Percentiles rank a stretch among this genome's conserved stretches.
Conservation (phyloP, 306 rosid species). For the Fagus crenata region DNA sequence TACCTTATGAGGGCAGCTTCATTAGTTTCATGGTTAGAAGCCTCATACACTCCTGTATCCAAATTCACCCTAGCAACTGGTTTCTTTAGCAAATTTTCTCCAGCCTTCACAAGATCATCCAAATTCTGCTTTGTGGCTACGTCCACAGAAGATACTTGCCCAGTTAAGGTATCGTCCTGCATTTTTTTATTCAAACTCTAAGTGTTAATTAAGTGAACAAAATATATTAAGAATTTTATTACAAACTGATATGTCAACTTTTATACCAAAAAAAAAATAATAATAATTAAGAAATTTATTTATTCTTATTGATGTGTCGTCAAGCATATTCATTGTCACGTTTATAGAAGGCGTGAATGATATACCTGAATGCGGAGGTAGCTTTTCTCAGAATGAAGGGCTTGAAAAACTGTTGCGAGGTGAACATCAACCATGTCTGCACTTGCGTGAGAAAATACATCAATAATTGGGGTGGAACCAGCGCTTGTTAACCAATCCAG, state of each 20-base stretch:
- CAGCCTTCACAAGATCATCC: conserved; percentile 44
- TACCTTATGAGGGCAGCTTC: conserved; percentile 54
- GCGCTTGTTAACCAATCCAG: conserved; percentile 40
- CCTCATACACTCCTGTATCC: conserved; percentile 40
- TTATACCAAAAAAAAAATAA: no score
- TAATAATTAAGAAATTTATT: no score
- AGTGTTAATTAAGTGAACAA: not conserved
- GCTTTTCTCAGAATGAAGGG: conserved; percentile 30
- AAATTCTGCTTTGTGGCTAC: conserved; percentile 53
- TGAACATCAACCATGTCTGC: conserved; percentile 47
- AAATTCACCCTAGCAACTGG: conserved; percentile 56
- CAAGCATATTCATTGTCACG: not conserved
- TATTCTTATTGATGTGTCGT: no score
- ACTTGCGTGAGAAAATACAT: conserved; percentile 42
- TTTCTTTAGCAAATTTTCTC: conserved; percentile 50
- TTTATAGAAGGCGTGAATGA: not conserved
- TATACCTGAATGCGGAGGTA: conserved; percentile 46
- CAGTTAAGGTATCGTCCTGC: conserved; percentile 57
- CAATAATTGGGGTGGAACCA: conserved; percentile 37
- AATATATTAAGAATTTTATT: not conserved
- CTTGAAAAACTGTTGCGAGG: conserved; percentile 38
- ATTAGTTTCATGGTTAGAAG: conserved; percentile 36
- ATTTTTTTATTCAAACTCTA: not conserved
- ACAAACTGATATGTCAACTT: not conserved
- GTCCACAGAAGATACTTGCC: conserved; percentile 47